Evolutionary conservation across 495 filamentous ascomycete genomes (phyloP), one percentile per base, ranked within the genome.

Genomic region (Copromyces sp.): DNA sequence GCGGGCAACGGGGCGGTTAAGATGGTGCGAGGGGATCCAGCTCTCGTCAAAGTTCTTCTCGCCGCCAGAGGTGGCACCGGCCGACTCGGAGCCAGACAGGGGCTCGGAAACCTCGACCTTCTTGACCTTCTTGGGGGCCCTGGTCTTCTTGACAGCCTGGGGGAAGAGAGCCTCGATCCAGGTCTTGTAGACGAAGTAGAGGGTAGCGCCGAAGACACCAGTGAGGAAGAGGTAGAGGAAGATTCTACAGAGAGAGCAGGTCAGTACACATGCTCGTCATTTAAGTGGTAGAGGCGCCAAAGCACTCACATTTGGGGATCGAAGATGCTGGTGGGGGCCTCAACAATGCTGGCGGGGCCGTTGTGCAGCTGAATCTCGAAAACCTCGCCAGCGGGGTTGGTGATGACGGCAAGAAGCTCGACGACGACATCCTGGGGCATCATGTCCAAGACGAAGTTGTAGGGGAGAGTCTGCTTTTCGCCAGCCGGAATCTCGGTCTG

Each of bases 131-230:
- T 84, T 85, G 68, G 84, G 79, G 29, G 88, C 83, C 75, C 84
- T 86, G 68, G 87, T 81, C 69, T 84, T 82, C 78, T 90, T 86
- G 75, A 90, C 90, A 82, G 94, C 90, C 86, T 97, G 93, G 38
- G 95, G 95, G 89, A 97, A 97, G 78, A 98, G 90, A n/a, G 93
- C 89, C 69, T 94, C 91, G 83, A 99, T 89, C 93, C 94, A 98
- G 79, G 95, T 97, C 81, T 89, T 95, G 87, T 99, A 99, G 84
- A 97, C 94, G 81, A 97, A 98, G 89, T 95, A 97, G 81, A 89
- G 85, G 53, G 91, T 92, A 71, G 91, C 94, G 75, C 80, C 88
- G 80, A 97, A 94, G 78, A 85, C 88, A 72, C 87, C 89, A 71
- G 89, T 82, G 75, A 99, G 93, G 86, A 98, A 89, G 81, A 97